phyloP scores from a whole-genome alignment of 495 filamentous ascomycete genomes.

The Achaetomiella virescens region DNA sequence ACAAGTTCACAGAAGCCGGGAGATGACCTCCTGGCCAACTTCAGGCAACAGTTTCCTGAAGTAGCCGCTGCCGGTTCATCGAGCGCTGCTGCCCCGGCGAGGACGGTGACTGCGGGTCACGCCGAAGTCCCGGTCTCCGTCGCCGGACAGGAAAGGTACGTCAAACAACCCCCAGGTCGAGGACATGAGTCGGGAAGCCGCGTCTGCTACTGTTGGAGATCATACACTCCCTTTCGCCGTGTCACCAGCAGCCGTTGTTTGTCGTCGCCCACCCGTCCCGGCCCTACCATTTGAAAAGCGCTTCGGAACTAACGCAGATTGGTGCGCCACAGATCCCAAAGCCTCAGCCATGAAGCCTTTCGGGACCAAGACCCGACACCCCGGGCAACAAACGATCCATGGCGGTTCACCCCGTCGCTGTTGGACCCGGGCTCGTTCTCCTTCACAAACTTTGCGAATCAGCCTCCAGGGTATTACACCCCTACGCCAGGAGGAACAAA shows the following conservation, averaged over 20 bases:
- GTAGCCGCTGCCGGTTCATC: slow-evolving; percentile 39
- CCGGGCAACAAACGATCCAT: slow-evolving; percentile 64
- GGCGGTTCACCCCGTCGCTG: slow-evolving; percentile 80
- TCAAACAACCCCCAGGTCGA: neutral
- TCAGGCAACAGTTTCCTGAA: slow-evolving; percentile 73
- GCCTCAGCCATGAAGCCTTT: slow-evolving; percentile 42
- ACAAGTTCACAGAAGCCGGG: slow-evolving; percentile 82
- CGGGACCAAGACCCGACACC: slow-evolving; percentile 80
- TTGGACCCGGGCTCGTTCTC: slow-evolving; percentile 78
- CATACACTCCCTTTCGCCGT: neutral
- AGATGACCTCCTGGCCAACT: slow-evolving; percentile 75
- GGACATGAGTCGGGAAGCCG: too few relatives aligned
- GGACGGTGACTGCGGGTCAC: slow-evolving; percentile 35
- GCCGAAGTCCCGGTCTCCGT: slow-evolving; percentile 34
- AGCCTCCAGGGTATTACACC: slow-evolving; percentile 78
- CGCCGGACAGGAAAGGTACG: slow-evolving; percentile 48
- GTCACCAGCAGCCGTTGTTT: neutral
- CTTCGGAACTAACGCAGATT: slow-evolving; percentile 6
- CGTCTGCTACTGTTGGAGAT: neutral
- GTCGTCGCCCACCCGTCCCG: neutral
- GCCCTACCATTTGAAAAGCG: too few relatives aligned
- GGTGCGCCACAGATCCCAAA: slow-evolving; percentile 28
- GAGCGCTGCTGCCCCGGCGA: slow-evolving; percentile 26
- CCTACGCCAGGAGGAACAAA: slow-evolving; percentile 83
- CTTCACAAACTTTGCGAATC: slow-evolving; percentile 70